Evolutionary conservation across 2,329 filamentous ascomycete genomes (phyloP).

Genomic region (Fusarium agapanthi): DNA sequence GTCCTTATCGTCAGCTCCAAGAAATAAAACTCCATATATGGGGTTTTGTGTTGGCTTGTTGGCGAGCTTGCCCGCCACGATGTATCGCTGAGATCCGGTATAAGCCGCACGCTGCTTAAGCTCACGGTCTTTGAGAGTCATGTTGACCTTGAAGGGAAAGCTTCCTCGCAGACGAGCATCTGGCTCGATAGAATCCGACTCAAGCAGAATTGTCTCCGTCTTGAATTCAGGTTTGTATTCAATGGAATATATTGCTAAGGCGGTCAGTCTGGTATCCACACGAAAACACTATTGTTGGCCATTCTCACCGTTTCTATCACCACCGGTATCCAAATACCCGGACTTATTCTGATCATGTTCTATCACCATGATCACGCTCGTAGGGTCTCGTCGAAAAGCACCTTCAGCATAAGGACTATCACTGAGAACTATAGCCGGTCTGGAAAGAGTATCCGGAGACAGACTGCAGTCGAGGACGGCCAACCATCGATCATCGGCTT

Average conservation of each 20-base stretch:
- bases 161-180: conserved; percentile 34
- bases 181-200: conserved; percentile 36
- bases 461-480: conserved; percentile 43
- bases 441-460: conserved; percentile 39
- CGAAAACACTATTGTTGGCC: background rate
- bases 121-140: conserved; percentile 32
- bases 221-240: conserved; percentile 42
- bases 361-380: conserved; percentile 41
- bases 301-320: conserved; percentile 25
- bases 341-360: conserved; percentile 38
- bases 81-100: conserved; percentile 39
- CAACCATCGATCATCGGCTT: conserved; percentile 35
- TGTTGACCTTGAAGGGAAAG: conserved; percentile 40
- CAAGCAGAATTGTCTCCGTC: conserved; percentile 38
- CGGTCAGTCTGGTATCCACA: conserved; percentile 9
- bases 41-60: conserved; percentile 38
- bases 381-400: conserved; percentile 33
- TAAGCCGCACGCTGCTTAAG: conserved; percentile 40
- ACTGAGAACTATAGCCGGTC: conserved; percentile 39
- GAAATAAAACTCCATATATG: conserved; percentile 40
- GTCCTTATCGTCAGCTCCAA: conserved; percentile 36
- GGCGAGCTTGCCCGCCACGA: conserved; percentile 35
- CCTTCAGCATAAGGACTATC: conserved; percentile 33
- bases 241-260: conserved; percentile 36
- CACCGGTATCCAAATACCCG: conserved; percentile 32